Percentiles rank a stretch among this genome's conserved stretches.
Evolutionary conservation across 768 basidiomycete genomes (phyloP).

Genomic region (Trametes cubensis): DNA sequence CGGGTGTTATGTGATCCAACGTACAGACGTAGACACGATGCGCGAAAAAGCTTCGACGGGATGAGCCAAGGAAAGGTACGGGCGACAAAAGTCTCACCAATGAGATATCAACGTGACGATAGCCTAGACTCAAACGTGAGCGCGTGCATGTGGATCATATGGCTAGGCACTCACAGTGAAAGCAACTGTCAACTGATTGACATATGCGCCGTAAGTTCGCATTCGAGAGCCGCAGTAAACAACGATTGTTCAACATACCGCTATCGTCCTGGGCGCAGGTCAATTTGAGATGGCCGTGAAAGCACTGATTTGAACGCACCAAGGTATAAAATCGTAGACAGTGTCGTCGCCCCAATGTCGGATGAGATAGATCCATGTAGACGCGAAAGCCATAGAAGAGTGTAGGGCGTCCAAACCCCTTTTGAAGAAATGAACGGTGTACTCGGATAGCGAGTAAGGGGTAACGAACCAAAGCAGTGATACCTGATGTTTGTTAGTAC

Average conservation of each 20-base stretch:
- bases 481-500: constrained; percentile 14
- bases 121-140: constrained; percentile 24
- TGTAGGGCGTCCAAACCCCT: constrained; percentile 34
- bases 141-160: background rate
- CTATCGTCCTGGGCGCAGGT: constrained; percentile 19
- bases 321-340: constrained; percentile 31
- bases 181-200: constrained; percentile 21
- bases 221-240: background rate
- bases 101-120: constrained; percentile 33
- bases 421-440: background rate
- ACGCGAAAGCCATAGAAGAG: constrained; percentile 29
- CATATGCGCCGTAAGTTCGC: background rate
- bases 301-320: constrained; percentile 20
- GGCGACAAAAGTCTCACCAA: constrained; percentile 22
- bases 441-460: background rate
- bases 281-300: background rate
- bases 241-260: constrained; percentile 8
- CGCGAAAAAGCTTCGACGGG: constrained; percentile 30
- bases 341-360: constrained; percentile 25
- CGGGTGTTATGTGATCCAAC: constrained; percentile 11
- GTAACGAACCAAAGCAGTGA: constrained; percentile 19
- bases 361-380: constrained; percentile 33
- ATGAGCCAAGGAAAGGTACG: background rate
- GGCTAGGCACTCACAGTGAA: constrained; percentile 22
- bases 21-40: constrained; percentile 28